A percentile compares a stretch with the other conserved stretches of the same genome.
These are phyloP conservation scores for Fusarium papillatum DNA, from an alignment of 2,329 filamentous ascomycete genomes.

Conservation along the genomic window DNA sequence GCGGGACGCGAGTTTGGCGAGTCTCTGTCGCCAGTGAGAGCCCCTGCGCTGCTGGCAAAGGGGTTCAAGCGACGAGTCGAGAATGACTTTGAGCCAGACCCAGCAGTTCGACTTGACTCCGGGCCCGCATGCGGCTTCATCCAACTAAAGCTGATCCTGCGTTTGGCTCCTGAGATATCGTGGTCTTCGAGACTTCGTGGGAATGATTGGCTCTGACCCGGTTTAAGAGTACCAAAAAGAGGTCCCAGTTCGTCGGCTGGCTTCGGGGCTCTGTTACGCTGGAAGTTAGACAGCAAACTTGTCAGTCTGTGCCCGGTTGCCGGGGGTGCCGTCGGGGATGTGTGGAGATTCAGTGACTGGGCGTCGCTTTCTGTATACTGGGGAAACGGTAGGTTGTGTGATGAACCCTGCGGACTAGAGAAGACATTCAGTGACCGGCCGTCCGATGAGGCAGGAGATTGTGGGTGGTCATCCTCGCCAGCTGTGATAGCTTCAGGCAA, in stretches of 20 bases:
- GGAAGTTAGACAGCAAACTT: slow-evolving; percentile 70
- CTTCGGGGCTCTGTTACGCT: slow-evolving; percentile 74
- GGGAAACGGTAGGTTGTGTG: slow-evolving; percentile 69
- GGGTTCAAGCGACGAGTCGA: slow-evolving; percentile 60
- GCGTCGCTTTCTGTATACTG: slow-evolving; percentile 64
- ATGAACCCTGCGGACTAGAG: slow-evolving; percentile 73
- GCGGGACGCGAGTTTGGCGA: slow-evolving; percentile 74
- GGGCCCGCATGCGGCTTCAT: slow-evolving; percentile 68
- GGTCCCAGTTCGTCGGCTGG: slow-evolving; percentile 65
- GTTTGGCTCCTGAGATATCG: slow-evolving; percentile 66
- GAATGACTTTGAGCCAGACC: slow-evolving; percentile 52
- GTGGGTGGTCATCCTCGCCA: slow-evolving; percentile 61
- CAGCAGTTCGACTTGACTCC: slow-evolving; percentile 49
- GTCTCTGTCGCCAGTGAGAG: slow-evolving; percentile 67
- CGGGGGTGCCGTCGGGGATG: slow-evolving; percentile 55
- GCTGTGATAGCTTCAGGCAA: slow-evolving; percentile 47
- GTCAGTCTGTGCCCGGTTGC: slow-evolving; percentile 55
- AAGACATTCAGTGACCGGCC: slow-evolving; percentile 68
- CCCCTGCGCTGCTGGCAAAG: slow-evolving; percentile 63
- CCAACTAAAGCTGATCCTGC: slow-evolving; percentile 72
- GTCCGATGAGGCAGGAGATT: slow-evolving; percentile 71
- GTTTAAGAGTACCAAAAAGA: slow-evolving; percentile 76
- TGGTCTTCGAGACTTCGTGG: slow-evolving; percentile 72
- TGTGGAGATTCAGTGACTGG: slow-evolving; percentile 53
- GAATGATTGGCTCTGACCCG: slow-evolving; percentile 83